Evolutionary conservation across 495 filamentous ascomycete genomes (phyloP), one percentile per base, ranked within the genome.

Genomic region (Penicillium robsamsonii): DNA sequence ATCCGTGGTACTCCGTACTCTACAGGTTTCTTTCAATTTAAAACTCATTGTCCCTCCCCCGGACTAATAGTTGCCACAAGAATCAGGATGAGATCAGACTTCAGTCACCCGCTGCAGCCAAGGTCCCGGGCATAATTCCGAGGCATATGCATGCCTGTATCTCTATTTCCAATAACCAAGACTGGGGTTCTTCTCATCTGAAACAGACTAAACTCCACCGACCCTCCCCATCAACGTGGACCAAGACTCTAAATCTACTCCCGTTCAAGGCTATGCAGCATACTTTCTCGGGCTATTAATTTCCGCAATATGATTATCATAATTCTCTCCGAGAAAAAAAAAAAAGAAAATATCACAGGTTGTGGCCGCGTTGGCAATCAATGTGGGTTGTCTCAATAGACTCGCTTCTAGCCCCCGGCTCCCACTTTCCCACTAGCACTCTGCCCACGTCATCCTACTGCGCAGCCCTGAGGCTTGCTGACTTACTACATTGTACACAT

Each of bases 11-110:
- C 33, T 42, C 6, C n/a, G n/a, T n/a, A 30, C 35, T 38, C 18
- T 25, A 10, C 24, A 22, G 29, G 9, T 33, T 46, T 20, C 18
- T 0, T 1, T 24, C 4, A 25, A 24, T 29, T 18, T 43, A 5
- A 15, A n/a, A 9, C 45, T 20, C 35, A 38, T 10, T n/a, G n/a
- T 18, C 18, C 2, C 38, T 4, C 8, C 30, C 37, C 25, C 35
- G 46, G 29, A 20, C 46, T 20, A 20, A 45, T 31, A 20, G 30
- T 53, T 24, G 52, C 52, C 52, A 54, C 50, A 43, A 37, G 9
- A 31, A 31, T 30, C 9, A 30, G 15, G 18, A 54, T 54, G 52
- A 54, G 31, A 54, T 54, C 52, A 54, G 20, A 54, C 15, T 27
- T 37, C 8, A 27, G 30, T 46, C 50, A 46, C 33, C 52, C 20